These are phyloP conservation scores for Pinguiococcus pyrenoidosus DNA, from an alignment of 108 stramenopile genomes.

Conservation along the genomic window DNA sequence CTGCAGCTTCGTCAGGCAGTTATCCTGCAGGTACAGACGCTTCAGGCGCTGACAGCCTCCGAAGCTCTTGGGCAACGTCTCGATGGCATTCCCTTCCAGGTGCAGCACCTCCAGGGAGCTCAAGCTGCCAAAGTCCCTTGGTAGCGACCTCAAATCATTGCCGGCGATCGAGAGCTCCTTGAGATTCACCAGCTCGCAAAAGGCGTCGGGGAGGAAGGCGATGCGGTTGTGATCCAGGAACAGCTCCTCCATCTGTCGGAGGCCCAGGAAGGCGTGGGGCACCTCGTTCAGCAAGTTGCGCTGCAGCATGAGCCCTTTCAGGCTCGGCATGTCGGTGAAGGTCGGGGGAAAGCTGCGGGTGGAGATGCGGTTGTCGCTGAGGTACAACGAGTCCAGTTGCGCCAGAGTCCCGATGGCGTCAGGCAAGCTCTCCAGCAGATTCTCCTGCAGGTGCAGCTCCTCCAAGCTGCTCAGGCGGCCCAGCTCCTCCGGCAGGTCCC, in stretches of 20 bases:
- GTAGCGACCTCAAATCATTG: not conserved
- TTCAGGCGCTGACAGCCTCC: not conserved
- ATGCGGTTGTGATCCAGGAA: constrained; percentile 1
- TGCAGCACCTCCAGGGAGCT: constrained; percentile 1
- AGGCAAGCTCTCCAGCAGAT: not conserved
- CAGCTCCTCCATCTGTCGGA: not conserved
- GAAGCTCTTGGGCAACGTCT: not conserved
- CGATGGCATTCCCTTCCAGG: not conserved
- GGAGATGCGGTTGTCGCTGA: constrained; percentile 1
- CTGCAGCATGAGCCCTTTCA: constrained; percentile 1
- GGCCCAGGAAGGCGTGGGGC: not conserved
- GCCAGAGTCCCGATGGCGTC: not conserved
- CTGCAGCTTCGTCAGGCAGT: constrained; percentile 1
- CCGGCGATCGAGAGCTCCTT: not conserved
- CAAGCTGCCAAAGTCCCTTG: constrained; percentile 1
- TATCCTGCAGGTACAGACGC: constrained; percentile 6
- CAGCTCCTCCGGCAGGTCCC: not conserved
- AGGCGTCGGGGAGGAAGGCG: not conserved
- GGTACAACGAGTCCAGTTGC: constrained; percentile 2
- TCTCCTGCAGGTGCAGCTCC: not conserved
- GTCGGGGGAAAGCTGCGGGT: not conserved
- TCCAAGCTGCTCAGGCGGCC: not conserved
- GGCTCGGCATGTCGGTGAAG: not conserved
- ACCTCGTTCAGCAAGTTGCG: not conserved
- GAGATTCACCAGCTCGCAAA: not conserved